phyloP scores from a whole-genome alignment of 768 basidiomycete species.

The Antrodiella citrinella region DNA sequence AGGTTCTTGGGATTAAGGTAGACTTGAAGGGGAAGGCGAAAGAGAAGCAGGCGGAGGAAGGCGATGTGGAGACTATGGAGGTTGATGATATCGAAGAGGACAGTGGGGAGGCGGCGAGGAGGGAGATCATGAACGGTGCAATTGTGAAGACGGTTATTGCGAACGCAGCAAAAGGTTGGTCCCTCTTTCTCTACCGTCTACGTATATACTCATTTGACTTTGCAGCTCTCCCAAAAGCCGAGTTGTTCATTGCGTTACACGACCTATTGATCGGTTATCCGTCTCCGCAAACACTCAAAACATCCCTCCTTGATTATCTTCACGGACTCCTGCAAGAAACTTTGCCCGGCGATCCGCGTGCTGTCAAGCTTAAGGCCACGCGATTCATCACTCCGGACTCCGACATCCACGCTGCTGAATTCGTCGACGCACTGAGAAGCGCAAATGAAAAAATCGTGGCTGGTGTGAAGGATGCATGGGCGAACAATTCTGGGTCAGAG shows the following conservation, averaged over 20 bases:
- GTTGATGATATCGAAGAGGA: constrained; percentile 29
- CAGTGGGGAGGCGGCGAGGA: constrained; percentile 48
- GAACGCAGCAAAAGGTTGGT: constrained; percentile 65
- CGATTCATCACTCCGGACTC: constrained; percentile 24
- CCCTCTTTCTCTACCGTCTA: constrained; percentile 4
- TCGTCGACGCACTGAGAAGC: constrained; percentile 47
- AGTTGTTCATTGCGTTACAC: constrained; percentile 35
- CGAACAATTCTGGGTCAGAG: background rate
- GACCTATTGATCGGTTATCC: constrained; percentile 36
- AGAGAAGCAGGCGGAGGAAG: constrained; percentile 13
- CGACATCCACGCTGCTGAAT: constrained; percentile 30
- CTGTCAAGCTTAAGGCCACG: constrained; percentile 32
- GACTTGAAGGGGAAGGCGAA: constrained; percentile 24
- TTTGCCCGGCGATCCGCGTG: constrained; percentile 30
- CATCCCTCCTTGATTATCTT: constrained; percentile 34
- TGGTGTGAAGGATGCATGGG: constrained; percentile 12
- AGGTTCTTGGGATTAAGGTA: constrained; percentile 56
- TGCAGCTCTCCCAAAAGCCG: constrained; percentile 32
- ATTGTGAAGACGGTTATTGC: constrained; percentile 74
- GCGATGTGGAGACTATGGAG: constrained; percentile 14
- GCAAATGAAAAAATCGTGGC: constrained; percentile 44
- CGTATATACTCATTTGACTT: constrained; percentile 4
- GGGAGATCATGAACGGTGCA: constrained; percentile 66
- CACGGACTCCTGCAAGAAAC: constrained; percentile 31
- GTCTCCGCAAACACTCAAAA: constrained; percentile 30